Percentiles rank a stretch among this genome's conserved stretches.
phyloP scores from a whole-genome alignment of 441 rosid species.

The Pelargonium citronellum region DNA sequence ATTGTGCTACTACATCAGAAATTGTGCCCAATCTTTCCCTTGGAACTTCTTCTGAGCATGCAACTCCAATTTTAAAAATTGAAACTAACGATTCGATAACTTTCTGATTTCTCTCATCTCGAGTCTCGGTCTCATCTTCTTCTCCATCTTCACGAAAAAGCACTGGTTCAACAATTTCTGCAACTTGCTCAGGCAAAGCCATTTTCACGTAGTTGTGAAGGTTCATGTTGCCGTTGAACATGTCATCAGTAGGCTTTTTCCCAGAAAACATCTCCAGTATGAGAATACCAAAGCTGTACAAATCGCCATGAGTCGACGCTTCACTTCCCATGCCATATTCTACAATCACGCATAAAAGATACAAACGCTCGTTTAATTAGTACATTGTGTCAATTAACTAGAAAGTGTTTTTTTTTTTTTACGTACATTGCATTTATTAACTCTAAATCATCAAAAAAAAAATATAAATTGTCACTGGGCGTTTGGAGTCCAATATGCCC shows the following conservation, averaged over 20 bases:
- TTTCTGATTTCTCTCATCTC: neutral
- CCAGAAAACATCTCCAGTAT: constrained; percentile 10
- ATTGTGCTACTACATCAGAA: neutral
- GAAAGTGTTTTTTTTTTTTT: too few relatives aligned
- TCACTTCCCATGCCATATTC: constrained; percentile 14
- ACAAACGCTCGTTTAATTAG: neutral
- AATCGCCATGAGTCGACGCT: neutral
- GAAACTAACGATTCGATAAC: neutral
- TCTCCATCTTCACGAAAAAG: neutral
- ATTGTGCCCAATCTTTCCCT: neutral
- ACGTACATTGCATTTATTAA: too few relatives aligned
- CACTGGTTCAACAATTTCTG: neutral
- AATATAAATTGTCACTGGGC: too few relatives aligned
- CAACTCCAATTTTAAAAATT: constrained; percentile 13
- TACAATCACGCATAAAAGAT: neutral
- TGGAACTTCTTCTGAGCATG: neutral
- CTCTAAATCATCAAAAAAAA: too few relatives aligned
- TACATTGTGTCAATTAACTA: too few relatives aligned
- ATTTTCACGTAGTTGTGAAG: neutral
- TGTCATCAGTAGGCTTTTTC: constrained; percentile 11
- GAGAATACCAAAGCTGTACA: constrained; percentile 12
- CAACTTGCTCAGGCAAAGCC: constrained; percentile 1
- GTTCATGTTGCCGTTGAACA: constrained; percentile 13
- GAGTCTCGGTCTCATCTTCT: neutral
- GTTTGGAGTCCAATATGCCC: too few relatives aligned